Base-by-base conservation (phyloP, 768 basidiomycete species). In the Mycena chlorophos region DNA sequence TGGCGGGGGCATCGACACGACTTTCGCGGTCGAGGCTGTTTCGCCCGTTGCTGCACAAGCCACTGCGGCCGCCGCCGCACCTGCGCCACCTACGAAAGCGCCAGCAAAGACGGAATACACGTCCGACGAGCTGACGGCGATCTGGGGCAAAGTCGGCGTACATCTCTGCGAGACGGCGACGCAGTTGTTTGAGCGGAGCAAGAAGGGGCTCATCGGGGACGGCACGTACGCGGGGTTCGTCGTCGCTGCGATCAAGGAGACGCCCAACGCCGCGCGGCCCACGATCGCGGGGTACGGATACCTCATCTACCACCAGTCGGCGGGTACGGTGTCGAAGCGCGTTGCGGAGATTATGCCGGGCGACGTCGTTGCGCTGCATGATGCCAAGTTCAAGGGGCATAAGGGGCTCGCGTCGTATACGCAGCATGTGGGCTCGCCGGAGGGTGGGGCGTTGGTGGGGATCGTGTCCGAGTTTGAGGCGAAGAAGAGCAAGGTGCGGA, bases 161-260 rank as follows among this genome's bases (percentile, higher is more conserved):
- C 84, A 84, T 54, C 78, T 96, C 3, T 81, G 83, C 64, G 84
- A 90, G 60, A 77, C 81, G 0, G 92, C 94, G 1, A 79, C 81
- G 16, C 71, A 75, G 37, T 67, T 94, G 49, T 81, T 78, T 58
- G 88, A 89, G 30, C 86, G 87, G 61, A 91, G 90, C 34, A 93
- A 88, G 73, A 87, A 83, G 69, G 67, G 78, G 6, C 76, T 93
- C 37, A 79, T 94, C 26, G 94, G 91, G 4, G 93, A 96, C 64
- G 94, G 94, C 12, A 86, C 89, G 40, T 87, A 89, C 54, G 74
- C 78, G 3, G 92, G 93, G 3, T 94, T 94, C 67, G 81, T 96
- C 23, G 68, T 75, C 16, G 79, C 85, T 4, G 88, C 84, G 5
- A 69, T 94, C 27, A 71, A 73, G 20, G 79, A 86, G 58, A 88